phyloP scores from a whole-genome alignment of 2,329 filamentous ascomycete genomes.

The Penicillium sp. region DNA sequence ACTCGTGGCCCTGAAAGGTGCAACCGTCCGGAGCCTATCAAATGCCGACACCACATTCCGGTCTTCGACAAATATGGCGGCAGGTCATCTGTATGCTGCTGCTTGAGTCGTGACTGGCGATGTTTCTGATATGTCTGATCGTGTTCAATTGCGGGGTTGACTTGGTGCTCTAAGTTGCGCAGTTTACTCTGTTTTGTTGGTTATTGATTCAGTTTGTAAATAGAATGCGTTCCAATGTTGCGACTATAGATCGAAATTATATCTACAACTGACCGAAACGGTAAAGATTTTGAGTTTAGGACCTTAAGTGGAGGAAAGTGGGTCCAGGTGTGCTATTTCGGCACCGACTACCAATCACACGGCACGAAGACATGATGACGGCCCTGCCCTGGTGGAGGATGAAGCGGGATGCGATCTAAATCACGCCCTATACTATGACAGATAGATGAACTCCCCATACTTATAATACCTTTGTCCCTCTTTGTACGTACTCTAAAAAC shows the following conservation, averaged over 20 bases:
- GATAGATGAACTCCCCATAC: not conserved
- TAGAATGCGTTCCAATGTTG: not conserved
- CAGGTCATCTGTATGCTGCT: too few relatives aligned
- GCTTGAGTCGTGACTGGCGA: not conserved
- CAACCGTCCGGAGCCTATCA: too few relatives aligned
- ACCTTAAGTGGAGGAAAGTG: not conserved
- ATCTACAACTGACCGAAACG: not conserved
- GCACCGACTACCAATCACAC: constrained; percentile 1
- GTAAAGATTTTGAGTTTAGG: not conserved
- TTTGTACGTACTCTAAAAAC: too few relatives aligned
- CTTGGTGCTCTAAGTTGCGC: not conserved
- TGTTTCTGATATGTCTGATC: not conserved
- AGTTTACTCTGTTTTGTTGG: not conserved
- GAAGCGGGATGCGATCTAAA: not conserved
- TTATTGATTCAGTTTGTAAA: not conserved
- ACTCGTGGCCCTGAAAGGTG: too few relatives aligned
- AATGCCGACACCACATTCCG: not conserved
- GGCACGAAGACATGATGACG: not conserved
- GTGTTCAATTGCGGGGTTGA: too few relatives aligned
- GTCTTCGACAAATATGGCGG: not conserved
- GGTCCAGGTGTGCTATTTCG: not conserved
- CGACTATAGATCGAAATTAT: not conserved
- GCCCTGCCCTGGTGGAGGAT: not conserved
- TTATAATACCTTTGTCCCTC: not conserved
- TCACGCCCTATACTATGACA: not conserved